Evolutionary conservation across 345 rosid species (phyloP).

Genomic region (Cochlearia excelsa): DNA sequence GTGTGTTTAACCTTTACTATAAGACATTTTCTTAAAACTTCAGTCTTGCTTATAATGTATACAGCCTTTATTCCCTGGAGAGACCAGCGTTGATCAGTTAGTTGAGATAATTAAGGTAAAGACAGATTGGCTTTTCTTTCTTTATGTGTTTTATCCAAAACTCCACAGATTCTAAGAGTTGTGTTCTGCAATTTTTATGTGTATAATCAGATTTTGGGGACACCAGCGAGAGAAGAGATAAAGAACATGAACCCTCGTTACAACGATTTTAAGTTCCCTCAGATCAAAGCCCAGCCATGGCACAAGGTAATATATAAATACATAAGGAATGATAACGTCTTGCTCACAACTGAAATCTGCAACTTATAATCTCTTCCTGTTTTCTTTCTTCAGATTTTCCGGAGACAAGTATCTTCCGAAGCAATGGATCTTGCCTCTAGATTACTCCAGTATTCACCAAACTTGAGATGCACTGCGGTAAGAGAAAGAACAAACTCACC

Average conservation of each 20-base stretch:
- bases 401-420: conserved; percentile 66
- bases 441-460: conserved; percentile 87
- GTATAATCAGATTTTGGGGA: conserved; percentile 57
- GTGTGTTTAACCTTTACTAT: conserved; percentile 1
- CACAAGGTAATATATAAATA: conserved; percentile 52
- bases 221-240: conserved; percentile 86
- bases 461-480: conserved; percentile 74
- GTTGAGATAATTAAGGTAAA: conserved; percentile 95
- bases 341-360: conserved; percentile 5
- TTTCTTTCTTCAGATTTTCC: conserved; percentile 51
- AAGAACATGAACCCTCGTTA: conserved; percentile 89
- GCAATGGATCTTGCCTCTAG: conserved; percentile 87
- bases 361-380: neutral
- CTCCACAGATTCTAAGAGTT: neutral
- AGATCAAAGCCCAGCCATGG: conserved; percentile 46
- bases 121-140: neutral
- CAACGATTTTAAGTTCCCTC: conserved; percentile 71
- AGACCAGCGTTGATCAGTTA: conserved; percentile 94
- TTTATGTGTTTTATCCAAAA: neutral
- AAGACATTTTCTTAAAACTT: conserved; percentile 11
- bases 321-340: too few species aligned
- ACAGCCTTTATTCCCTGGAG: conserved; percentile 98
- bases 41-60: neutral
- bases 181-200: conserved; percentile 8
- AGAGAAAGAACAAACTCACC: conserved; percentile 30